Conservation (phyloP, 495 filamentous ascomycete genomes). For the Neurospora sp. region DNA sequence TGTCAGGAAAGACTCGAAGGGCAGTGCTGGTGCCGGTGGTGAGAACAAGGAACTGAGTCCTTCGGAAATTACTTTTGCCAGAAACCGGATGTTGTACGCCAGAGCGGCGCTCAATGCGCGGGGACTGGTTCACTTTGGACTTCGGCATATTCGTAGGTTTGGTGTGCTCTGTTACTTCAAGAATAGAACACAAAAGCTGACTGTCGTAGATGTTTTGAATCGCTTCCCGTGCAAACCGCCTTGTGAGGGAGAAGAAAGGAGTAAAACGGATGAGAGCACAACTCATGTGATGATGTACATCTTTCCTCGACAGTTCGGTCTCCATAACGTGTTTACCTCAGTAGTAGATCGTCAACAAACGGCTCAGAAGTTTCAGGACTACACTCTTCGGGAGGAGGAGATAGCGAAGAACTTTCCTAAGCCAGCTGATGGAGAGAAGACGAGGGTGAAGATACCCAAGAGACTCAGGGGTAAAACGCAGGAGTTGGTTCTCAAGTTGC, state of each 20-base stretch:
- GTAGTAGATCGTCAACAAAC: constrained; percentile 52
- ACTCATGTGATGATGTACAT: constrained; percentile 81
- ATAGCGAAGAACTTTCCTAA: constrained; percentile 40
- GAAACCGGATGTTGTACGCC: constrained; percentile 81
- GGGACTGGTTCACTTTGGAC: constrained; percentile 58
- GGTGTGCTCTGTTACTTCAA: no score
- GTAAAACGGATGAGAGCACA: constrained; percentile 41
- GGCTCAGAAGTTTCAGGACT: constrained; percentile 65
- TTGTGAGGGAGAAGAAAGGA: neutral
- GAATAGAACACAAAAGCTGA: neutral
- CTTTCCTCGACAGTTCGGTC: constrained; percentile 80
- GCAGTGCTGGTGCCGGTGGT: no score
- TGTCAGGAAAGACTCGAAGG: no score
- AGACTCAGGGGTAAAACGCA: constrained; percentile 54
- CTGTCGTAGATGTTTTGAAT: constrained; percentile 66
- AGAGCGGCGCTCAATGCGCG: constrained; percentile 56
- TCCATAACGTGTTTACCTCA: constrained; percentile 86
- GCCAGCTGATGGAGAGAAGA: constrained; percentile 5
- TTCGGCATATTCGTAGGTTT: constrained; percentile 63
- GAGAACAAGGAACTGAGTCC: constrained; percentile 22
- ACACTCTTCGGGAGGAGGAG: constrained; percentile 73
- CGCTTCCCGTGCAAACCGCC: constrained; percentile 43
- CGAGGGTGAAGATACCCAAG: constrained; percentile 51
- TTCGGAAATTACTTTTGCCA: constrained; percentile 64
- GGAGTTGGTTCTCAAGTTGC: constrained; percentile 55